Conservation (phyloP, 1,139 yeast genomes). For the Magnusiomyces fungicola region DNA sequence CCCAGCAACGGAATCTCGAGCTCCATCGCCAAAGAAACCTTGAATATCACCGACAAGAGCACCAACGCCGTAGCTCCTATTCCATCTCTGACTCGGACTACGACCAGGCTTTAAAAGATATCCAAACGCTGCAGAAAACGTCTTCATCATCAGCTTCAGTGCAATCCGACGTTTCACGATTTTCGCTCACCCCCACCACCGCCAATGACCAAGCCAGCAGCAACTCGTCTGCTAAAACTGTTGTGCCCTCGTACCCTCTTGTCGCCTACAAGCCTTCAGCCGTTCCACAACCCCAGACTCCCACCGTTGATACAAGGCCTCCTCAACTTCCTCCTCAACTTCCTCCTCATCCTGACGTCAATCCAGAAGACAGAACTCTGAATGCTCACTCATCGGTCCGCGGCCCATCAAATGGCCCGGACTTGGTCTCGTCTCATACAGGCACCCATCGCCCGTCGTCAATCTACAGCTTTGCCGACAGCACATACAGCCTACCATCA, state of each 20-base stretch:
- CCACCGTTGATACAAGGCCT: too few relatives aligned
- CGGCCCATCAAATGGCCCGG: neutral
- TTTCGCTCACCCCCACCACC: neutral
- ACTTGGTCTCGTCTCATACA: neutral
- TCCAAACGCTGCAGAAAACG: neutral
- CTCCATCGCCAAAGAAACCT: neutral
- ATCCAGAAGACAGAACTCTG: neutral
- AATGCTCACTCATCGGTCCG: neutral
- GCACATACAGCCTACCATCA: neutral
- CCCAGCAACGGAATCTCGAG: neutral
- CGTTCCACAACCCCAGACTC: too few relatives aligned
- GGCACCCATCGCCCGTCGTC: neutral
- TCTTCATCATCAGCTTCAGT: neutral
- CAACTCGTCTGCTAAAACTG: too few relatives aligned
- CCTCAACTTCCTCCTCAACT: neutral
- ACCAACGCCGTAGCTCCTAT: neutral
- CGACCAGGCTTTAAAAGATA: neutral
- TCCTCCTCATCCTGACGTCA: neutral
- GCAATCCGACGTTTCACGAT: neutral
- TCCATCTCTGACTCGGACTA: neutral
- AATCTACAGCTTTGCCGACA: neutral
- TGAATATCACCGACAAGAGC: neutral
- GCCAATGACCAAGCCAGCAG: too few relatives aligned
- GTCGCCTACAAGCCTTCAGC: too few relatives aligned
- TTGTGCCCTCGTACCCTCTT: too few relatives aligned